Evolutionary conservation across 2,329 filamentous ascomycete species (phyloP).

Genomic region (Venturia effusa): DNA sequence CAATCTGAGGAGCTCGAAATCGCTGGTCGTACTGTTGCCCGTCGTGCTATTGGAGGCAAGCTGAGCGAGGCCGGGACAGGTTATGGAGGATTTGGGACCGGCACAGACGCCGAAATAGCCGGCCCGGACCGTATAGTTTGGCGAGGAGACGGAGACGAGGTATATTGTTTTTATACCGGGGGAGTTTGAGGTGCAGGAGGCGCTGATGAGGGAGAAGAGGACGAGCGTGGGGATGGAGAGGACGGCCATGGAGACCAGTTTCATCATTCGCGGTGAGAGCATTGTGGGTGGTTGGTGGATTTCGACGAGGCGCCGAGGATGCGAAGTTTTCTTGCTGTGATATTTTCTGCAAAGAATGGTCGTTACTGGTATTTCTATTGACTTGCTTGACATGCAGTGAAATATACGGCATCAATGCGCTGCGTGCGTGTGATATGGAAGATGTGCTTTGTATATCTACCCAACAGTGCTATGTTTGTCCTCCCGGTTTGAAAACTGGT

Average conservation of each 20-base stretch:
- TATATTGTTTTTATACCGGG: not conserved
- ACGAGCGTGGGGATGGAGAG: not conserved
- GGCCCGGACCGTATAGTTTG: not conserved
- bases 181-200: not conserved
- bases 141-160: not conserved
- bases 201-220: not conserved
- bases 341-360: not conserved
- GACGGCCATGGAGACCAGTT: not conserved
- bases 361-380: not conserved
- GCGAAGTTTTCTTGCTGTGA: not conserved
- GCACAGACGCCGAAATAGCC: constrained; percentile 1
- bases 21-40: not conserved
- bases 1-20: not conserved
- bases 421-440: not conserved
- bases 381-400: not conserved
- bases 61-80: not conserved
- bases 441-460: not conserved
- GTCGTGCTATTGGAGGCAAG: not conserved
- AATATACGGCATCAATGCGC: not conserved
- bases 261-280: not conserved
- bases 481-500: not conserved
- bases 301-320: not conserved
- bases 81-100: not conserved
- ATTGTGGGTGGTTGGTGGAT: not conserved
- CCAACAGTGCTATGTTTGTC: not conserved